phyloP scores from a whole-genome alignment of 768 basidiomycete genomes.

The Melanogaster broomeanus region DNA sequence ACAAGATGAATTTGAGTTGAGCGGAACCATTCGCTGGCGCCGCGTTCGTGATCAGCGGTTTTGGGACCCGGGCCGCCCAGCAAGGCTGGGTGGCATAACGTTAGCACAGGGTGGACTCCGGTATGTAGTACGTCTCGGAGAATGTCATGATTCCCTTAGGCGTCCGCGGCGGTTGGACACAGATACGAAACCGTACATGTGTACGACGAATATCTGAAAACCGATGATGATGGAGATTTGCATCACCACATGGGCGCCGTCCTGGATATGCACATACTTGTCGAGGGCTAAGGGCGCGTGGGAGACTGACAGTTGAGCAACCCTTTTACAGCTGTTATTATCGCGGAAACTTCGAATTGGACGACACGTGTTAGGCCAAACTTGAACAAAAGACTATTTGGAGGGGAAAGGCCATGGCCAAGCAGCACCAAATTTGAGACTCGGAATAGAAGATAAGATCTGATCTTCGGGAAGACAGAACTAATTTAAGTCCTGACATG shows the following conservation, averaged over 20 bases:
- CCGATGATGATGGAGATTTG: too few species aligned
- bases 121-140: too few species aligned
- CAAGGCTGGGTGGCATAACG: too few species aligned
- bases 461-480: conserved; percentile 17
- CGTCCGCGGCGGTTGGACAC: too few species aligned
- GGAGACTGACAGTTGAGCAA: conserved; percentile 1
- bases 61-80: neutral
- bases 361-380: conserved; percentile 22
- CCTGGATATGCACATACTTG: neutral
- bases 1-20: neutral
- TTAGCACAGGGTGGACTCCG: too few species aligned
- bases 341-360: conserved; percentile 2
- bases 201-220: too few species aligned
- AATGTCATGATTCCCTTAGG: too few species aligned
- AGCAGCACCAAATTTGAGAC: neutral
- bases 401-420: conserved; percentile 5
- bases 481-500: conserved; percentile 4
- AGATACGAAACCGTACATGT: too few species aligned
- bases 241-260: neutral
- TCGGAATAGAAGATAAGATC: conserved; percentile 22
- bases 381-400: conserved; percentile 2
- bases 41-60: neutral
- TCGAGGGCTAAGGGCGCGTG: too few species aligned
- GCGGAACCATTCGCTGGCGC: neutral
- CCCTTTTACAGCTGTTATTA: conserved; percentile 11